phyloP scores from a whole-genome alignment of 192 early-diverging fungal species.

The Coemansia asiatica region DNA sequence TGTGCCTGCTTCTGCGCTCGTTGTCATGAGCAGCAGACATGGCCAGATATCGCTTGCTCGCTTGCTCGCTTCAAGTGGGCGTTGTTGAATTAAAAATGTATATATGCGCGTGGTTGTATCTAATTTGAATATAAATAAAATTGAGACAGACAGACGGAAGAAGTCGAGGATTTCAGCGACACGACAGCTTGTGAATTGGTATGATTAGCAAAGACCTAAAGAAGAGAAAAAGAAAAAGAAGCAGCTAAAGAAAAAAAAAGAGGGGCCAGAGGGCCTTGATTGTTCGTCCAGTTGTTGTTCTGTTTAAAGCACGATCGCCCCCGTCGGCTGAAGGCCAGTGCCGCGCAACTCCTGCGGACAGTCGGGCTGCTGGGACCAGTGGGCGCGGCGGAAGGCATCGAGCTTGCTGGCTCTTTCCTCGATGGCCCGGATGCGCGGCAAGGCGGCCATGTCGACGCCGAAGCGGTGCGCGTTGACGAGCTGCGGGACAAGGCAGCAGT shows the following conservation, averaged over 20 bases:
- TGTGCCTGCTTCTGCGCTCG: not conserved
- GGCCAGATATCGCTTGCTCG: not conserved
- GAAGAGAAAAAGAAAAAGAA: not conserved
- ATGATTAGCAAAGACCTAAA: not conserved
- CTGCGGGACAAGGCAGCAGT: conserved; percentile 77
- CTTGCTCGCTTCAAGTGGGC: no score
- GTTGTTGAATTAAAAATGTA: no score
- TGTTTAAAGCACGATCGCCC: not conserved
- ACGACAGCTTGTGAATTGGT: not conserved
- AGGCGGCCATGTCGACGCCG: conserved; percentile 69
- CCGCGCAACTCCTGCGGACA: conserved; percentile 57
- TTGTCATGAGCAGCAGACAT: not conserved
- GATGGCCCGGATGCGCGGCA: conserved; percentile 69
- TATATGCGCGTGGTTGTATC: no score
- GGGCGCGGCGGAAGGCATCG: conserved; percentile 65
- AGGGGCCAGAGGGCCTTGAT: not conserved
- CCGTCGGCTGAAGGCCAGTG: not conserved
- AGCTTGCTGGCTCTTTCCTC: conserved; percentile 57
- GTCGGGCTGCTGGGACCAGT: conserved; percentile 66
- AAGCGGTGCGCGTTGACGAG: conserved; percentile 75
- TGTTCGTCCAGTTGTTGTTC: not conserved
- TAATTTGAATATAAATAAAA: no score
- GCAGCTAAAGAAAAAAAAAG: not conserved
- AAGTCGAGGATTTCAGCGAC: not conserved
- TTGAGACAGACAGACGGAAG: no score